Evolutionary conservation across 371 early-diverging fungal genomes (phyloP).

Genomic region (Rhizomucor pusillus): DNA sequence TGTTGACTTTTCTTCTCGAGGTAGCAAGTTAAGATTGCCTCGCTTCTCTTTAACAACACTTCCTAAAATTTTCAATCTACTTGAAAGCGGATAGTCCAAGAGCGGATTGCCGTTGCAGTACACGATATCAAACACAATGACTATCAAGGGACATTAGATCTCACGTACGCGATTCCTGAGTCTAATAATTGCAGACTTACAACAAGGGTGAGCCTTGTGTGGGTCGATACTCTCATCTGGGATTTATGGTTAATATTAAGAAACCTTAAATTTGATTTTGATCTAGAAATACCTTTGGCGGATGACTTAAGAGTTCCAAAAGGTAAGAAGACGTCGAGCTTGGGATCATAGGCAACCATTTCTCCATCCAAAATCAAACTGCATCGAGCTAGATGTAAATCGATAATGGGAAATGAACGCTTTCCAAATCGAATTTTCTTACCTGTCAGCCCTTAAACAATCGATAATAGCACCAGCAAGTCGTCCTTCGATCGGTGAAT

Average conservation of each 20-base stretch:
- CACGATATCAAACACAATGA: constrained; percentile 72
- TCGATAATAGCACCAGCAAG: constrained; percentile 18
- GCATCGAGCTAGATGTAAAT: background rate
- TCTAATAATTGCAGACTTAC: constrained; percentile 29
- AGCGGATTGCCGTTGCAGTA: constrained; percentile 60
- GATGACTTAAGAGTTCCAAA: constrained; percentile 74
- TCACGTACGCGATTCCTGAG: background rate
- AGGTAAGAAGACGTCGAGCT: constrained; percentile 49
- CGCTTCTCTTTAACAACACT: constrained; percentile 46
- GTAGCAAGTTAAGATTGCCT: constrained; percentile 51
- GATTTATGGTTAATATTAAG: background rate
- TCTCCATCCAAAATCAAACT: constrained; percentile 62
- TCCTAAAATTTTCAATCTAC: constrained; percentile 50
- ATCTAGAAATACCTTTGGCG: constrained; percentile 43
- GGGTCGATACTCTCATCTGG: constrained; percentile 29
- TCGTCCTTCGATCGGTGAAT: constrained; percentile 17
- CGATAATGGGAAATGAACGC: background rate
- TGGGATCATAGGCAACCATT: constrained; percentile 68
- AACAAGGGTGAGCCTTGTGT: constrained; percentile 47
- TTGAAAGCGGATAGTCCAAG: constrained; percentile 47
- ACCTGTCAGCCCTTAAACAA: constrained; percentile 24
- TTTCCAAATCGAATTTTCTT: background rate
- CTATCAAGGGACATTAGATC: constrained; percentile 15
- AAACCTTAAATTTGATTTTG: background rate
- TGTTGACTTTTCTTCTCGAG: constrained; percentile 46